These are phyloP conservation scores for Emergomyces orientalis DNA, from an alignment of 2,329 filamentous ascomycete species.

Conservation along the genomic window DNA sequence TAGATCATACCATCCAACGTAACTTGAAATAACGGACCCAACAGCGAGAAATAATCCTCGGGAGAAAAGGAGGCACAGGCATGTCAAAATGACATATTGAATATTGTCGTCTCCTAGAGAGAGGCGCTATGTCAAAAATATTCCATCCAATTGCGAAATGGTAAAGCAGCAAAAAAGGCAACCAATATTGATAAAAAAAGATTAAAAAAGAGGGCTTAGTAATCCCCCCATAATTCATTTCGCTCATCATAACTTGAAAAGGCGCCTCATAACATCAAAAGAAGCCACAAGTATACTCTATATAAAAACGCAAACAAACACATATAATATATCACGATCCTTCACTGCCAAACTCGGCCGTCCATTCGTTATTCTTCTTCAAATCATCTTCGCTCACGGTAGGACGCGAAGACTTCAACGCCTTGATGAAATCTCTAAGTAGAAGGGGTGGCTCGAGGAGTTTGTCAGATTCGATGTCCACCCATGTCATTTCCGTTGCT, in stretches of 20 bases:
- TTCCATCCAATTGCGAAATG: neutral
- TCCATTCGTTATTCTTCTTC: constrained; percentile 81
- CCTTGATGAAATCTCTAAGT: constrained; percentile 87
- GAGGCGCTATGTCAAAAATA: too few species aligned
- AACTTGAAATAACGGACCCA: too few species aligned
- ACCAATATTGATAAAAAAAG: neutral
- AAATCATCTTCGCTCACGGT: constrained; percentile 86
- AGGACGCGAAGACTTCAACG: constrained; percentile 76
- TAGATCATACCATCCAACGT: too few species aligned
- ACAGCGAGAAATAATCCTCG: too few species aligned
- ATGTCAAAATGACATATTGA: neutral
- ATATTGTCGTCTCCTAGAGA: neutral
- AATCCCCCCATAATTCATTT: neutral
- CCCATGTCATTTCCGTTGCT: constrained; percentile 89
- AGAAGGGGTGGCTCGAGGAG: constrained; percentile 78
- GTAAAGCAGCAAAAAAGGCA: neutral
- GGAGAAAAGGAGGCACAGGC: neutral
- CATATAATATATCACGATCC: constrained; percentile 46
- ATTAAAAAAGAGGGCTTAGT: neutral
- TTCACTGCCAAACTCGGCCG: constrained; percentile 89
- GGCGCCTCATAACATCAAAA: neutral
- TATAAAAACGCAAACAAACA: constrained; percentile 11
- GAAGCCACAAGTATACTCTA: constrained; percentile 4
- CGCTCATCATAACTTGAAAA: neutral
- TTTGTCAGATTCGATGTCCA: constrained; percentile 71